Evolutionary conservation across 352 stramenopile species (phyloP), one percentile per base, ranked within the genome.

Genomic region (Globisporangium apiculatum): DNA sequence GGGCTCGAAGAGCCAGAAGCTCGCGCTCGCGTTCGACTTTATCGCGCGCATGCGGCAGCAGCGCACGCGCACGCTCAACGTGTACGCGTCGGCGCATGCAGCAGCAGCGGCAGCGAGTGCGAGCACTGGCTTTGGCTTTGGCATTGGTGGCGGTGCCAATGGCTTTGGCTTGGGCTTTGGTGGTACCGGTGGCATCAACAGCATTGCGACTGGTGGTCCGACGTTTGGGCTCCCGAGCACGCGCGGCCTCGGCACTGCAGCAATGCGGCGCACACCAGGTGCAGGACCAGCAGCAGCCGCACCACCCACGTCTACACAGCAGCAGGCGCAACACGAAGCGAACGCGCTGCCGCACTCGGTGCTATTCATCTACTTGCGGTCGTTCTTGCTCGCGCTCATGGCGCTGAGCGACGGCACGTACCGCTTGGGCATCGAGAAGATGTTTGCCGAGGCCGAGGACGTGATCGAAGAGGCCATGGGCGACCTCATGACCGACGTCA

Each of bases 381-480:
- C 86, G 12, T 93, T 95, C 54, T 64, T 95, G 35, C 57, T 95
- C 18, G 74, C 83, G 11, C 62, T 95, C 8, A 95, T 95, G 86
- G 81, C 82, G 9, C 62, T 95, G n/a, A 94, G 83, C 48, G 86
- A 95, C 11, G 75, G 73, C 3, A 90, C 82, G 9, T 94, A 94
- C 48, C 79, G 86, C 15, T 66, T 90, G 12, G 83, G 86, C 0
- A 68, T 95, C 11, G 86, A 95, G 56, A 88, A 91, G 52, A 92
- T 95, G 64, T 89, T 93, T 54, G 71, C 81, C 0, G 86, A 95
- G 60, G 83, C 83, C 0, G 86, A 95, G 54, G 83, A 95, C 41
- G 87, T 91, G 41, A 90, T 94, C 36, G 76, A 91, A 57, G 83
- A 94, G 73, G 82, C 84, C 1, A 86, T 95, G 66, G 79, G 83